Conservation (phyloP, 202 grass and related monocot genomes). For the Brachypodium distachyon region DNA sequence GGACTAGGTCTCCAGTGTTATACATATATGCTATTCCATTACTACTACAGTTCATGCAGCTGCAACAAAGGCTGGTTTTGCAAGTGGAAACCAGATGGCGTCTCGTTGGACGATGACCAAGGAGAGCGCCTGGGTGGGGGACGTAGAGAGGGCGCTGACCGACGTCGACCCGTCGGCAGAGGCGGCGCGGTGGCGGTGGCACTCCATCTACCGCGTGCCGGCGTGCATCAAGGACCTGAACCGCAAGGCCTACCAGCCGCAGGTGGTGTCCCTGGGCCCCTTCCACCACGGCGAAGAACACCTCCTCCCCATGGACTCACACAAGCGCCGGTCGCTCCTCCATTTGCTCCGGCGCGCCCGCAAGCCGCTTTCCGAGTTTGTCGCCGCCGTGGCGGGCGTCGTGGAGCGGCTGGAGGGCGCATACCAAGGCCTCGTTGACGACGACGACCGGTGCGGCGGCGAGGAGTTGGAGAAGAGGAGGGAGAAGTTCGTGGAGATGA, state of each 20-base stretch:
- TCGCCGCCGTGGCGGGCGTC: not conserved
- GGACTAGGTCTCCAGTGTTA: not conserved
- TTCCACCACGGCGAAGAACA: slow-evolving; percentile 30
- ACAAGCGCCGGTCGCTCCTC: slow-evolving; percentile 41
- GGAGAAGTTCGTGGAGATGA: slow-evolving; percentile 28
- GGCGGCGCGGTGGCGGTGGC: slow-evolving; percentile 30
- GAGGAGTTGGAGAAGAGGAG: not conserved
- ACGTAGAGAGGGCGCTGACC: slow-evolving; percentile 16
- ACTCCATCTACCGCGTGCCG: slow-evolving; percentile 52
- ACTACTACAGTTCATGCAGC: not conserved
- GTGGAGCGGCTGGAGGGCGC: slow-evolving; percentile 10
- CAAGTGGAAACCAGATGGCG: not conserved
- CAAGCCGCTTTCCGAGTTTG: slow-evolving; percentile 18
- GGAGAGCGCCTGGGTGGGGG: slow-evolving; percentile 42
- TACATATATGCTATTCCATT: not conserved
- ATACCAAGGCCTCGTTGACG: slow-evolving; percentile 24
- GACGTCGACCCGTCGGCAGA: not conserved
- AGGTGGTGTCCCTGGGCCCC: slow-evolving; percentile 36
- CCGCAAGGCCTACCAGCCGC: slow-evolving; percentile 55
- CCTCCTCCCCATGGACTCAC: slow-evolving; percentile 19
- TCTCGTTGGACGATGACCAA: not conserved
- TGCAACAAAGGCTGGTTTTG: not conserved
- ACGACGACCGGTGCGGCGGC: not conserved
- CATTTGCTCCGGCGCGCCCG: slow-evolving; percentile 39
- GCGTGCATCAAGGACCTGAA: slow-evolving; percentile 63